phyloP scores from a whole-genome alignment of 441 rosid genomes.

The Lagerstroemia fauriei region DNA sequence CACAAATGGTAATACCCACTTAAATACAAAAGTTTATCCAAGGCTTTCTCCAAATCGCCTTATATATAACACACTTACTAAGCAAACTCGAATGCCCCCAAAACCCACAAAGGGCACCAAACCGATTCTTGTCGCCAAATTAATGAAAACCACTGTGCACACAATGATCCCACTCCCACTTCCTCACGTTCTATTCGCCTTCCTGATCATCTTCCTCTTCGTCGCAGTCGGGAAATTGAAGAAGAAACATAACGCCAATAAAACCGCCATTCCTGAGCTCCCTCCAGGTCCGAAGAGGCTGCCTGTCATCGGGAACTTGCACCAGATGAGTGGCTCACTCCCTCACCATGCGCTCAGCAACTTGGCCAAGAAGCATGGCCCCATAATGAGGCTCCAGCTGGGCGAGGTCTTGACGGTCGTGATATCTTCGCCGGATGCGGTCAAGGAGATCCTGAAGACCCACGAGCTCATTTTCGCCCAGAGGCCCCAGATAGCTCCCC shows the following conservation, averaged over 20 bases:
- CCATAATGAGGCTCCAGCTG: constrained; percentile 6
- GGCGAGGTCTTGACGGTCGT: background rate
- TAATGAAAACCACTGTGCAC: too few species aligned
- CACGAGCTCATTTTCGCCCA: constrained; percentile 8
- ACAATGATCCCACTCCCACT: background rate
- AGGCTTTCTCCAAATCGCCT: too few species aligned
- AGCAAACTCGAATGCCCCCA: too few species aligned
- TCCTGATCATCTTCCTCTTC: background rate
- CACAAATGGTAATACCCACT: too few species aligned
- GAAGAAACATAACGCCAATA: background rate
- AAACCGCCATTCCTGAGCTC: background rate
- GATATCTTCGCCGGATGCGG: constrained; percentile 19
- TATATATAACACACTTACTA: too few species aligned
- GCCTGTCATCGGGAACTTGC: constrained; percentile 19
- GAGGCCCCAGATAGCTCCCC: background rate
- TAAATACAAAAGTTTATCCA: too few species aligned
- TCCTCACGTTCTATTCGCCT: background rate
- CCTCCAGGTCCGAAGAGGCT: constrained; percentile 18
- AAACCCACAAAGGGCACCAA: too few species aligned
- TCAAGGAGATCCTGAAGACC: constrained; percentile 16
- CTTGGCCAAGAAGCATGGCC: constrained; percentile 15
- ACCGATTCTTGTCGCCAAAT: too few species aligned
- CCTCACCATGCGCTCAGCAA: constrained; percentile 21
- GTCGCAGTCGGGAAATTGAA: background rate
- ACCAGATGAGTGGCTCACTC: constrained; percentile 20